Evolutionary conservation across 768 basidiomycete species (phyloP).

Genomic region (Leccinum ochraceum): DNA sequence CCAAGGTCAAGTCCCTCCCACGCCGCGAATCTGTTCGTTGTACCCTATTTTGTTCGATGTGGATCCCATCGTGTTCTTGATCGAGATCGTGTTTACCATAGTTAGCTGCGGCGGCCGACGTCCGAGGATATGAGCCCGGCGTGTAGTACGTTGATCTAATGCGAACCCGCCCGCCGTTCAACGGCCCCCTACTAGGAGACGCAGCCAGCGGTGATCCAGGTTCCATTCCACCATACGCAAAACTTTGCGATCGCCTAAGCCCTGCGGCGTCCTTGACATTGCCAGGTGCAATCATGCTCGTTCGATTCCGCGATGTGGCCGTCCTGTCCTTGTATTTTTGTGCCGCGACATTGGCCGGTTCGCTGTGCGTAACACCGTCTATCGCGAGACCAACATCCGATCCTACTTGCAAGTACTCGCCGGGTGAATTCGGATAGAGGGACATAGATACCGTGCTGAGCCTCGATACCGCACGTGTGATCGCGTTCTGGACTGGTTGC

Average conservation of each 20-base stretch:
- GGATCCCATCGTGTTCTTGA: slow-evolving; percentile 35
- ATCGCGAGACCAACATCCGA: slow-evolving; percentile 38
- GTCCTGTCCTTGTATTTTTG: slow-evolving; percentile 39
- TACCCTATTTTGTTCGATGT: slow-evolving; percentile 21
- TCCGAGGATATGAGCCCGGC: slow-evolving; percentile 53
- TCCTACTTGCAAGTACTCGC: slow-evolving; percentile 24
- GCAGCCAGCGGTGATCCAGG: slow-evolving; percentile 42
- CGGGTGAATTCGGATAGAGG: slow-evolving; percentile 48
- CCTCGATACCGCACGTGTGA: slow-evolving; percentile 42
- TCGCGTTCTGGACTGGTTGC: slow-evolving; percentile 43
- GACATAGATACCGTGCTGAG: slow-evolving; percentile 46
- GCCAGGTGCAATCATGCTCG: slow-evolving; percentile 23
- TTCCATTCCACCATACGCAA: slow-evolving; percentile 58
- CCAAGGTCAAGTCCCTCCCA: slow-evolving; percentile 44
- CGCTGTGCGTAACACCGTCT: slow-evolving; percentile 42
- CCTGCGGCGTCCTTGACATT: slow-evolving; percentile 22
- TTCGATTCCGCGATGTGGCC: slow-evolving; percentile 18
- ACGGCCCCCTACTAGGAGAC: slow-evolving; percentile 24
- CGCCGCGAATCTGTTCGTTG: slow-evolving; percentile 46
- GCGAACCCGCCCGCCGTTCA: slow-evolving; percentile 56
- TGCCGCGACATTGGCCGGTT: slow-evolving; percentile 36
- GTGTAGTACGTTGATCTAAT: slow-evolving; percentile 72
- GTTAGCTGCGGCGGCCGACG: slow-evolving; percentile 45
- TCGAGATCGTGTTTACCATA: slow-evolving; percentile 36
- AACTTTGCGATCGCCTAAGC: slow-evolving; percentile 35